Conservation (phyloP, 352 stramenopile species). For the Globisporangium uncinulatum region DNA sequence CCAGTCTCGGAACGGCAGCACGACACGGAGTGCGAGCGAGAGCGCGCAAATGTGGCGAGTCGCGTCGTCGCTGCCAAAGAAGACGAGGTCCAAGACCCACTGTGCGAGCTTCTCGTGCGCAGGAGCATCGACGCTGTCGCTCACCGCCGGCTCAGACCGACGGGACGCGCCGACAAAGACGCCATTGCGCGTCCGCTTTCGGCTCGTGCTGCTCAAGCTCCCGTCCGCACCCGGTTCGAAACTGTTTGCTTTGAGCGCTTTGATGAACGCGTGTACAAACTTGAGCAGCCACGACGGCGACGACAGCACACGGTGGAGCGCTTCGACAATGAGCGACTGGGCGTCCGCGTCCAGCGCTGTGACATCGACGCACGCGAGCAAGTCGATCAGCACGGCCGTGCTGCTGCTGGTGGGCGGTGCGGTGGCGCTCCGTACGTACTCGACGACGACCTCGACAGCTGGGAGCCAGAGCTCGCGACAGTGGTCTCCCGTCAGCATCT, state of each 20-base stretch:
- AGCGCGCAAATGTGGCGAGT: conserved; percentile 25
- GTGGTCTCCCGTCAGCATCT: not conserved
- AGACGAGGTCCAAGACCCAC: conserved; percentile 39
- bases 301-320: conserved; percentile 12
- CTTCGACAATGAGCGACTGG: conserved; percentile 4
- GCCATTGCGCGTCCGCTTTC: conserved; percentile 11
- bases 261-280: conserved; percentile 12
- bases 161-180: conserved; percentile 4
- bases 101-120: conserved; percentile 27
- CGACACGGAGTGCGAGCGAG: conserved; percentile 28
- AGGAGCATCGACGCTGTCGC: conserved; percentile 2
- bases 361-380: conserved; percentile 11
- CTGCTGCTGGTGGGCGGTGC: not conserved
- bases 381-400: conserved; percentile 4
- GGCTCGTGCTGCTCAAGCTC: conserved; percentile 12
- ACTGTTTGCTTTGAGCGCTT: conserved; percentile 10
- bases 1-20: conserved; percentile 42
- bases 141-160: not conserved
- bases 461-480: conserved; percentile 5
- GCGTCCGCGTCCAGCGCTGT: not conserved
- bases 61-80: conserved; percentile 25
- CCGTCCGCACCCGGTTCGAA: conserved; percentile 12
- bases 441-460: conserved; percentile 7
- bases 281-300: conserved; percentile 10
- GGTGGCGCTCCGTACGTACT: conserved; percentile 7